These are phyloP conservation scores for Neodidymelliopsis sp. DNA, from an alignment of 2,329 filamentous ascomycete species.

Conservation along the genomic window DNA sequence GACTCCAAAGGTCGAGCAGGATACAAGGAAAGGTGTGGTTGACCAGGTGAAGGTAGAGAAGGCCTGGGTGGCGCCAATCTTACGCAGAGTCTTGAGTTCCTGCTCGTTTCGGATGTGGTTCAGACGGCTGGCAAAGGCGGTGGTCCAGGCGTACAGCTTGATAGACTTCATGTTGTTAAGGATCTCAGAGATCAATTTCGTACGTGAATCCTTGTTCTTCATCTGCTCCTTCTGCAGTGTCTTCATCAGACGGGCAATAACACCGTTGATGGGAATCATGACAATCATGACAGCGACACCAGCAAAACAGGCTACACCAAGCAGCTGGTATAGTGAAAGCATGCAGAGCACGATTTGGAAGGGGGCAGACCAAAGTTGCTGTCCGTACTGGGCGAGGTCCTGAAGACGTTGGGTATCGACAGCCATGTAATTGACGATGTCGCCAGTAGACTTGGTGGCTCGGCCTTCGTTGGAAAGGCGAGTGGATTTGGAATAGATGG, in stretches of 20 bases:
- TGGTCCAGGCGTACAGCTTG: constrained; percentile 97
- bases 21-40: constrained; percentile 95
- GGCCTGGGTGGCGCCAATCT: constrained; percentile 93
- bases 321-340: constrained; percentile 92
- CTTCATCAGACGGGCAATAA: constrained; percentile 93
- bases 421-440: constrained; percentile 99
- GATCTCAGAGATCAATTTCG: constrained; percentile 93
- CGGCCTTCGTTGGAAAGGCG: constrained; percentile 92
- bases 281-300: constrained; percentile 94
- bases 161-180: constrained; percentile 99
- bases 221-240: constrained; percentile 94
- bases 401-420: constrained; percentile 95
- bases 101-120: constrained; percentile 96
- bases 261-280: constrained; percentile 95
- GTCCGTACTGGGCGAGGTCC: constrained; percentile 92
- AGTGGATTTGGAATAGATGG: constrained; percentile 92
- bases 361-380: constrained; percentile 94
- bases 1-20: constrained; percentile 93
- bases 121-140: constrained; percentile 96
- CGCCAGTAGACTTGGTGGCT: constrained; percentile 86
- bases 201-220: constrained; percentile 98
- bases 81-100: constrained; percentile 92
- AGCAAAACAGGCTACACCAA: constrained; percentile 94
- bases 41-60: constrained; percentile 98
- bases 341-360: constrained; percentile 97